phyloP scores from a whole-genome alignment of 2,329 filamentous ascomycete species.

The Beauveria bassiana region DNA sequence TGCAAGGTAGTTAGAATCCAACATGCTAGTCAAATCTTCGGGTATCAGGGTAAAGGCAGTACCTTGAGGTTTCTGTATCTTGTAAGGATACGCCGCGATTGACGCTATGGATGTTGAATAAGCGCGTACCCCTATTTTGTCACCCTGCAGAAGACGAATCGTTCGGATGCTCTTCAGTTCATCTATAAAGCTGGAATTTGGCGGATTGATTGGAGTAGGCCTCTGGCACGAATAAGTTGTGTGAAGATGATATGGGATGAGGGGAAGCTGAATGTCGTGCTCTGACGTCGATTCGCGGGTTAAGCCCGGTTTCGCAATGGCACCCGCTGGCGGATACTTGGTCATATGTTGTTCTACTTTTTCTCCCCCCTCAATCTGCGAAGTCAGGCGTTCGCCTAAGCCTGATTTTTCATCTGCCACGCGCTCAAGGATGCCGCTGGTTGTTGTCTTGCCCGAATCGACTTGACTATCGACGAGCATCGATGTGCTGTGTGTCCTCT shows the following conservation, averaged over 20 bases:
- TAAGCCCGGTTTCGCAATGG: conserved; percentile 30
- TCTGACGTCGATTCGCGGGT: conserved; percentile 70
- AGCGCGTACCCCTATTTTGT: conserved; percentile 73
- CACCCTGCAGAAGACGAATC: conserved; percentile 61
- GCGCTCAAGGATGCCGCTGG: conserved; percentile 16
- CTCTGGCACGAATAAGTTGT: conserved; percentile 70
- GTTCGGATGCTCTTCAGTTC: conserved; percentile 68
- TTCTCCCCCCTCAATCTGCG: neutral
- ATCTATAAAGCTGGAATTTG: conserved; percentile 68
- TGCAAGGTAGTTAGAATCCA: conserved; percentile 14
- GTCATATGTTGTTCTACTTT: neutral
- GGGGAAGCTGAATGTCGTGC: conserved; percentile 58
- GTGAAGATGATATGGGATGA: conserved; percentile 58
- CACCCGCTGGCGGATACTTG: neutral
- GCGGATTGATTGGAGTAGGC: conserved; percentile 58
- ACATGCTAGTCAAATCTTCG: neutral
- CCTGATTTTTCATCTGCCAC: conserved; percentile 14
- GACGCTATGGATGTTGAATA: conserved; percentile 84
- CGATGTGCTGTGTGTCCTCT: conserved; percentile 10
- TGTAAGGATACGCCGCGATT: conserved; percentile 69
- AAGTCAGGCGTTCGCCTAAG: neutral
- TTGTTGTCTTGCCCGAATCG: neutral
- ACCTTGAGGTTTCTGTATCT: conserved; percentile 34
- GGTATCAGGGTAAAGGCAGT: neutral
- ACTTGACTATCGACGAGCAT: neutral